Percentiles rank a stretch among this genome's conserved stretches.
phyloP scores from a whole-genome alignment of 805 yeast species.

The Danielia reshetovae region DNA sequence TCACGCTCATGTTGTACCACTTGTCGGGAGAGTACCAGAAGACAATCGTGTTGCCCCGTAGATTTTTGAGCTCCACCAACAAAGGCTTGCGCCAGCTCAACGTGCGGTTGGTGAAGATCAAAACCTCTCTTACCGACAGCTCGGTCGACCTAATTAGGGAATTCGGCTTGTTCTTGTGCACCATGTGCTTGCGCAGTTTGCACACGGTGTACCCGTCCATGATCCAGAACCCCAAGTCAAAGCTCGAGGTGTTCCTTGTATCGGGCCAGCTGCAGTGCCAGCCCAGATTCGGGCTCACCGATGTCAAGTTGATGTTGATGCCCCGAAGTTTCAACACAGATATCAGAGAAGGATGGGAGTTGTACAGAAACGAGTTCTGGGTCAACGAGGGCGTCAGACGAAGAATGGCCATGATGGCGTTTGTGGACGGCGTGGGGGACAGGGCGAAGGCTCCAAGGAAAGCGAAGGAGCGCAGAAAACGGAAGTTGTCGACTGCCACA shows the following conservation, averaged over 20 bases:
- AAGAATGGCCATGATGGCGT: constrained; percentile 32
- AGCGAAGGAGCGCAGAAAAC: constrained; percentile 35
- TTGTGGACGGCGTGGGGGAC: constrained; percentile 11
- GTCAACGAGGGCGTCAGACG: constrained; percentile 72
- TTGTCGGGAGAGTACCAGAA: constrained; percentile 86
- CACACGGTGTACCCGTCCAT: constrained; percentile 35
- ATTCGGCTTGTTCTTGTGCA: constrained; percentile 27
- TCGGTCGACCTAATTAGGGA: constrained; percentile 36
- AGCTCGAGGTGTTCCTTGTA: constrained; percentile 36
- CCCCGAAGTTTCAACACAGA: constrained; percentile 81
- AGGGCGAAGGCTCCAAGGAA: constrained; percentile 19
- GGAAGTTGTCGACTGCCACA: constrained; percentile 8
- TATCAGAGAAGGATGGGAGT: constrained; percentile 90
- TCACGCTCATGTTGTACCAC: constrained; percentile 74
- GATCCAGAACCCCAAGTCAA: constrained; percentile 26
- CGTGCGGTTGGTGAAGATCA: constrained; percentile 66
- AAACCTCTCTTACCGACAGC: constrained; percentile 30
- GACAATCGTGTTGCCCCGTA: constrained; percentile 77
- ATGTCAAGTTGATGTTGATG: constrained; percentile 75
- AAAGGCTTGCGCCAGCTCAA: constrained; percentile 85
- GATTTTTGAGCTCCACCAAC: constrained; percentile 77
- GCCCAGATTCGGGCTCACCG: constrained; percentile 64
- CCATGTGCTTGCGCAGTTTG: constrained; percentile 24
- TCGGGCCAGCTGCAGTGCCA: constrained; percentile 45
- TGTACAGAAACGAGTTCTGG: constrained; percentile 93